phyloP scores from a whole-genome alignment of 306 rosid species.

The Quercus alba region DNA sequence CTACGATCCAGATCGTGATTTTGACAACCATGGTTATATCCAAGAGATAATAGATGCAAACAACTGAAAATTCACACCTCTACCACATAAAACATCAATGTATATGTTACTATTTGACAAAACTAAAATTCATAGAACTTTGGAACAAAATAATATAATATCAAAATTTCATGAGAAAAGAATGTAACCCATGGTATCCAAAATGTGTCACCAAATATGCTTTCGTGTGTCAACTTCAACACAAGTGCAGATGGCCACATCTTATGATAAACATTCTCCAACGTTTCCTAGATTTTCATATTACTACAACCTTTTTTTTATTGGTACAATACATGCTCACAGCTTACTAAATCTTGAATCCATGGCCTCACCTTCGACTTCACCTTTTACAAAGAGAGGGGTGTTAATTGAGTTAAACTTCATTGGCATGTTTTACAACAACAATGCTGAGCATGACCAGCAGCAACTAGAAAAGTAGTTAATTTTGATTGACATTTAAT shows the following conservation, averaged over 20 bases:
- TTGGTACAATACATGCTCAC: no score
- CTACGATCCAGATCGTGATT: no score
- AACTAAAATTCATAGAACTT: neutral
- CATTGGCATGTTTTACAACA: neutral
- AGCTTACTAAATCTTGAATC: no score
- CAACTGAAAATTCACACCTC: no score
- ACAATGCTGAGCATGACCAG: neutral
- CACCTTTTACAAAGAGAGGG: no score
- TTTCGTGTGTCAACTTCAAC: neutral
- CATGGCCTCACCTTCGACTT: no score
- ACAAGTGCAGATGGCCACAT: neutral
- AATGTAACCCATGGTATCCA: neutral
- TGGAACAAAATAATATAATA: neutral
- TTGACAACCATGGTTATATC: no score
- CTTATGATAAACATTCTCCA: neutral
- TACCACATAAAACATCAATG: neutral
- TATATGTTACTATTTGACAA: neutral
- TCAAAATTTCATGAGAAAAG: neutral
- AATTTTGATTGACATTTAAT: neutral
- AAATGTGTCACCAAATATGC: neutral
- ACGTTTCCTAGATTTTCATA: neutral
- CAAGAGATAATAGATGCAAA: no score
- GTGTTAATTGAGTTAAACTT: no score
- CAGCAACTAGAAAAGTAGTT: neutral
- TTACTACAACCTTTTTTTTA: neutral